phyloP scores from a whole-genome alignment of 2,329 filamentous ascomycete species.

The Alternaria tenuissima region DNA sequence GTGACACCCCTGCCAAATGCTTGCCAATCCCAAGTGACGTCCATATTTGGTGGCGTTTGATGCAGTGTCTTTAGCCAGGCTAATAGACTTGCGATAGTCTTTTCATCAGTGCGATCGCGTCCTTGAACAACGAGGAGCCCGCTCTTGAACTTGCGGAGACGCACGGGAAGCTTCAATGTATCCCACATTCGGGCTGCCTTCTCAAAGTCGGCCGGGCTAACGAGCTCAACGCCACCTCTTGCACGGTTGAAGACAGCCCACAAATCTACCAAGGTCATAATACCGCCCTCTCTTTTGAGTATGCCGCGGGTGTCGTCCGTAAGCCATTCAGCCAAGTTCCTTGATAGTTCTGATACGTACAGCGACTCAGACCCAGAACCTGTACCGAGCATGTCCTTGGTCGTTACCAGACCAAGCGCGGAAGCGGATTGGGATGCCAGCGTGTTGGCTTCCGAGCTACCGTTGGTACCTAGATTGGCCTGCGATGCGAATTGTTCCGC shows the following conservation, averaged over 20 bases:
- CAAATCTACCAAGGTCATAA: conserved; percentile 52
- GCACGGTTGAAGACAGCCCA: conserved; percentile 84
- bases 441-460: conserved; percentile 72
- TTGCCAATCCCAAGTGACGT: conserved; percentile 77
- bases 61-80: conserved; percentile 81
- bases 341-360: conserved; percentile 73
- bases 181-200: conserved; percentile 91
- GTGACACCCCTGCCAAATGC: conserved; percentile 85
- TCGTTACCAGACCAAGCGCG: conserved; percentile 88
- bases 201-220: conserved; percentile 90
- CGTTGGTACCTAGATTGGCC: conserved; percentile 62
- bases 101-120: conserved; percentile 87
- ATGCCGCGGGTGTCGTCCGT: conserved; percentile 50
- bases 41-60: conserved; percentile 68
- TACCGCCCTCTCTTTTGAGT: conserved; percentile 48
- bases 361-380: conserved; percentile 79
- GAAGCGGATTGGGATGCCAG: conserved; percentile 82
- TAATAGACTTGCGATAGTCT: conserved; percentile 79
- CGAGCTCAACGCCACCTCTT: conserved; percentile 90
- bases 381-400: conserved; percentile 87
- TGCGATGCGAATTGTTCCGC: conserved; percentile 86
- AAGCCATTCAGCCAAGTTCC: conserved; percentile 51
- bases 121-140: conserved; percentile 94
- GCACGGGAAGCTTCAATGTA: conserved; percentile 82
- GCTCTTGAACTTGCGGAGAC: conserved; percentile 87